phyloP scores from a whole-genome alignment of 2,329 filamentous ascomycete genomes.

The Claviceps citrina region DNA sequence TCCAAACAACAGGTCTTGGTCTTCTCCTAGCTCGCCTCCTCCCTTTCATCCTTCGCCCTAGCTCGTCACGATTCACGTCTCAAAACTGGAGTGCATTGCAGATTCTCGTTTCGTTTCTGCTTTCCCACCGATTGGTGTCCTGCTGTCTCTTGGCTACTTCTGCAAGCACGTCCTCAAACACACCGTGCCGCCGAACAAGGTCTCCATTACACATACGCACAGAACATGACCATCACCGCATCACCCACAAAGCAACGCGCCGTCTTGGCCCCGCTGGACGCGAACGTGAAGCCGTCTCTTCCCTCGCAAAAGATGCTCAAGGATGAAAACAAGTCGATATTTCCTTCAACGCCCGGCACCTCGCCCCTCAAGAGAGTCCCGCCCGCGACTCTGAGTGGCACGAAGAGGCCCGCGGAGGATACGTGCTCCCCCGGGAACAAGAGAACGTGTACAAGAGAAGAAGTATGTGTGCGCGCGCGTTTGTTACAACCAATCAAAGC shows the following conservation, averaged over 20 bases:
- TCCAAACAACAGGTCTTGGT: not conserved
- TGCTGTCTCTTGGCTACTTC: not conserved
- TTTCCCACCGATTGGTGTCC: not conserved
- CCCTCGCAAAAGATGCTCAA: constrained; percentile 10
- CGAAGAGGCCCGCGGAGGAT: constrained; percentile 13
- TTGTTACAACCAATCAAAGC: not conserved
- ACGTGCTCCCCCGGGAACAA: constrained; percentile 13
- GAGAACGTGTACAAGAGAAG: constrained; percentile 21
- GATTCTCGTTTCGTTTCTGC: not conserved
- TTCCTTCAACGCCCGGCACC: constrained; percentile 2
- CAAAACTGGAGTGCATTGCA: not conserved
- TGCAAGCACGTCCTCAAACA: not conserved
- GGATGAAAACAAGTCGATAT: constrained; percentile 1
- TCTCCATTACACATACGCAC: not conserved
- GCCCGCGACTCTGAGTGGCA: constrained; percentile 8
- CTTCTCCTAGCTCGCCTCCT: not conserved
- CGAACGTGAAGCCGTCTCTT: constrained; percentile 24
- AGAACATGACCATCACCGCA: not conserved
- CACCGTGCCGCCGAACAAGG: not conserved
- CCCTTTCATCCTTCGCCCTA: not conserved
- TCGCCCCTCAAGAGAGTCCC: constrained; percentile 7
- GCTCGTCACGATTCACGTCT: not conserved
- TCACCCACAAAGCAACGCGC: constrained; percentile 33
- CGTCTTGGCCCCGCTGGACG: constrained; percentile 31
- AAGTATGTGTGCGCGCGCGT: constrained; percentile 11